Evolutionary conservation across 371 early-diverging fungal genomes (phyloP).

Genomic region (Basidiobolus meristosporus): DNA sequence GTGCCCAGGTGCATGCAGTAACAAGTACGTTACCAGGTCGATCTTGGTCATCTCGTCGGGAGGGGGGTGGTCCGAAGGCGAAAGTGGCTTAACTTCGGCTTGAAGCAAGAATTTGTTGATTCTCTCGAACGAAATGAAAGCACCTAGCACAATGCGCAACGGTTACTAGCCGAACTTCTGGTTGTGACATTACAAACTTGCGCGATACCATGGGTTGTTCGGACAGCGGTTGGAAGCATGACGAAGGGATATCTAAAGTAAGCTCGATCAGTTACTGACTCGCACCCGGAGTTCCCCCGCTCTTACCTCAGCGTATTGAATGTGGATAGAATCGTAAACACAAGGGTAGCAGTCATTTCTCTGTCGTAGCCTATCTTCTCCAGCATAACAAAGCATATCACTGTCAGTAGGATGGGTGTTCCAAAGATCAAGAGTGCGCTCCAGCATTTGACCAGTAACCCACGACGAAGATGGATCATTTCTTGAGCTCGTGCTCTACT

Average conservation of each 20-base stretch:
- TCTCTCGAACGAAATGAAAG: too few relatives aligned
- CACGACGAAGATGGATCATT: constrained; percentile 16
- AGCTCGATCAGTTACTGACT: too few relatives aligned
- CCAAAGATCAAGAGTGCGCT: constrained; percentile 35
- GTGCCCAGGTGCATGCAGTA: neutral
- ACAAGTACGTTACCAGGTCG: constrained; percentile 10
- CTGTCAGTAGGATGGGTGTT: constrained; percentile 29
- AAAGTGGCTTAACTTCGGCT: constrained; percentile 24
- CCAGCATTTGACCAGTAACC: constrained; percentile 23
- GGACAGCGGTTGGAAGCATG: constrained; percentile 42
- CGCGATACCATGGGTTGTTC: constrained; percentile 18
- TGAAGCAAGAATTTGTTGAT: constrained; percentile 30
- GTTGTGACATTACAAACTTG: constrained; percentile 21
- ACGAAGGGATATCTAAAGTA: too few relatives aligned
- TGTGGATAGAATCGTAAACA: constrained; percentile 35
- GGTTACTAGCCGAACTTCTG: too few relatives aligned
- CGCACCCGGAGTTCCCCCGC: too few relatives aligned
- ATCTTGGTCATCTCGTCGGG: constrained; percentile 6
- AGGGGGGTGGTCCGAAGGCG: constrained; percentile 3
- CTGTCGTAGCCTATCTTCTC: constrained; percentile 2
- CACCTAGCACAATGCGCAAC: too few relatives aligned
- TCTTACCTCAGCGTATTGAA: constrained; percentile 32
- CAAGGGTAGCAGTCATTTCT: constrained; percentile 14
- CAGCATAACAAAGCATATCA: constrained; percentile 17
- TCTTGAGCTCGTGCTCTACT: constrained; percentile 21